These are phyloP conservation scores for Pseudevernia furfuracea DNA, from an alignment of 495 filamentous ascomycete species.

Conservation along the genomic window DNA sequence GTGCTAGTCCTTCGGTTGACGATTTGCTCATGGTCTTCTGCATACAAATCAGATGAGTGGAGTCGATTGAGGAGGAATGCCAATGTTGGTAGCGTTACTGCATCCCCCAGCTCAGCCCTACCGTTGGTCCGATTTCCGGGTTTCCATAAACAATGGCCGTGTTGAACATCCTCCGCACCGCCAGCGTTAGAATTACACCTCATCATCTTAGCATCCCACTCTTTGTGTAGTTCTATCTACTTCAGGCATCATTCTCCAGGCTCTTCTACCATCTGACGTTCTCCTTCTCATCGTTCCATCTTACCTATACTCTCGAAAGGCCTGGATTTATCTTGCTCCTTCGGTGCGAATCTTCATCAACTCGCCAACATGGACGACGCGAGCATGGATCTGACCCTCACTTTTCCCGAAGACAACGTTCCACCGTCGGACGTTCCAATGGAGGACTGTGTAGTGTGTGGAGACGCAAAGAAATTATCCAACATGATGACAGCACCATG, in stretches of 20 bases:
- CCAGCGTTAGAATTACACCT: not conserved
- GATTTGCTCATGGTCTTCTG: not conserved
- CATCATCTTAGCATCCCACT: not conserved
- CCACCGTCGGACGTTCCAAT: too few species aligned
- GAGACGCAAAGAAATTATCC: not conserved
- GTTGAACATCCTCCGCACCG: not conserved
- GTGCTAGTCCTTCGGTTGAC: not conserved
- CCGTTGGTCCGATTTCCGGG: not conserved
- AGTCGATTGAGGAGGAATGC: not conserved
- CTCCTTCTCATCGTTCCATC: not conserved
- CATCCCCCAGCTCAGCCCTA: not conserved
- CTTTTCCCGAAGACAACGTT: too few species aligned
- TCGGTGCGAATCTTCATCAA: not conserved
- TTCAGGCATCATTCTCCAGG: not conserved
- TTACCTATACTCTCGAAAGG: not conserved
- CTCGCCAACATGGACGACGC: not conserved
- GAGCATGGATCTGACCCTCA: not conserved
- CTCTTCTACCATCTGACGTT: not conserved
- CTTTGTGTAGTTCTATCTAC: not conserved
- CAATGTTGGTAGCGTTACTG: not conserved
- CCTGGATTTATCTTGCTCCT: not conserved
- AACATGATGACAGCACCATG: slow-evolving; percentile 1
- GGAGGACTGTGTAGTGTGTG: not conserved
- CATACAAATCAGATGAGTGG: not conserved
- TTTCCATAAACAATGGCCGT: not conserved